Evolutionary conservation across 495 filamentous ascomycete species (phyloP).

Genomic region (Filosporella fistucella): DNA sequence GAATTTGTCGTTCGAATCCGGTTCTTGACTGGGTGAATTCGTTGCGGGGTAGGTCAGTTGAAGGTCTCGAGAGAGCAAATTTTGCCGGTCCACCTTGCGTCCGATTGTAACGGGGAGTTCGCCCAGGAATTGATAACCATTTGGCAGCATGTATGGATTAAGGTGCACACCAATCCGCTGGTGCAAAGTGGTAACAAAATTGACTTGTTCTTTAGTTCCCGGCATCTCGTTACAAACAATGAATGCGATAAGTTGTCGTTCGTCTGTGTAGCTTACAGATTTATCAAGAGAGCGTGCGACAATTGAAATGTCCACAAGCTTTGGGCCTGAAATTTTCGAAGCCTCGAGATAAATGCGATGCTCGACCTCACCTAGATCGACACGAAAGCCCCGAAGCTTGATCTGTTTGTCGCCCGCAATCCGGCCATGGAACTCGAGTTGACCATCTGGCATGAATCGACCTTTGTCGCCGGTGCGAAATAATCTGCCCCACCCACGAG

Average conservation of each 20-base stretch:
- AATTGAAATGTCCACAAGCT: neutral
- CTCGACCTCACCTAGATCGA: conserved; percentile 41
- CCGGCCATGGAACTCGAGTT: conserved; percentile 33
- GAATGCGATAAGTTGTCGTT: neutral
- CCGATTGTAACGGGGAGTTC: neutral
- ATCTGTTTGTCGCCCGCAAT: conserved; percentile 38
- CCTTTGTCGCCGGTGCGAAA: conserved; percentile 40
- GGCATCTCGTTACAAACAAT: neutral
- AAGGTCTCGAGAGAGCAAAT: neutral
- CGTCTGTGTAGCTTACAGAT: neutral
- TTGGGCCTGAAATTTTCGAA: neutral
- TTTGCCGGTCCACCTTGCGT: neutral
- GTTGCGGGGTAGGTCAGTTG: neutral
- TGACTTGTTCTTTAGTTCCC: neutral
- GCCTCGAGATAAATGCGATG: neutral
- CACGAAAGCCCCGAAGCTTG: conserved; percentile 38
- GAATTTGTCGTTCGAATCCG: neutral
- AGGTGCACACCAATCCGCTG: neutral
- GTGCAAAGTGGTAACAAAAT: neutral
- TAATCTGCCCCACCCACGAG: conserved; percentile 30
- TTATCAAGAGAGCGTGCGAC: neutral
- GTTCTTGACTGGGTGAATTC: neutral
- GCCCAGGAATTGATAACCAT: neutral
- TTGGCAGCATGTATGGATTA: neutral
- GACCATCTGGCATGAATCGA: conserved; percentile 30